A percentile compares a stretch with the other conserved stretches of the same genome.
Evolutionary conservation across 495 filamentous ascomycete species (phyloP).

Genomic region (Xylaria acuta): DNA sequence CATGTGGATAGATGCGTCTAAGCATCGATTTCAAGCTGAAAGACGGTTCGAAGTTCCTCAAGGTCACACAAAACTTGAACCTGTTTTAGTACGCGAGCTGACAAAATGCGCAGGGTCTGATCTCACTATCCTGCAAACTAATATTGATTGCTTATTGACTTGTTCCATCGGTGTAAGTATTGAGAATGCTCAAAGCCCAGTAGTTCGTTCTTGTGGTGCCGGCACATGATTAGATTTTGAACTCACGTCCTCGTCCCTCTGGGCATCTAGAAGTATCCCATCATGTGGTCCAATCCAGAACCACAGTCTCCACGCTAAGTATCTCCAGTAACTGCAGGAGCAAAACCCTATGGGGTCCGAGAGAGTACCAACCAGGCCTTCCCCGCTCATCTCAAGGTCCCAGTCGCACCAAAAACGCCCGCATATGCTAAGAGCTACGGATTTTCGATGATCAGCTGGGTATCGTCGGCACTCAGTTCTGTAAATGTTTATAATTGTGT

Average conservation of each 20-base stretch:
- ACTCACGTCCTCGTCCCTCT: neutral
- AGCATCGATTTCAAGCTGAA: neutral
- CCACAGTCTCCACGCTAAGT: neutral
- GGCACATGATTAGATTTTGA: neutral
- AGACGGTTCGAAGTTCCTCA: neutral
- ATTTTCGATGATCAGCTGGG: neutral
- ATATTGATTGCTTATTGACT: neutral
- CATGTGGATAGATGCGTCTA: neutral
- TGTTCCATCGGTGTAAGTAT: too few species aligned
- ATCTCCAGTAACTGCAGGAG: neutral
- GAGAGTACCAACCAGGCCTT: neutral
- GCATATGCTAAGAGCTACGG: neutral
- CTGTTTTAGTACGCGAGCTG: neutral
- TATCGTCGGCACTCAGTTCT: neutral
- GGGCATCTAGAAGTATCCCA: neutral
- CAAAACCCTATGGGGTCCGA: neutral
- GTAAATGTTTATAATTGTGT: neutral
- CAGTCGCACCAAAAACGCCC: neutral
- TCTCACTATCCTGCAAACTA: neutral
- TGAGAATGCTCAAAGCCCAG: neutral
- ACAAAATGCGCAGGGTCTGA: neutral
- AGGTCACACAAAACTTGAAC: neutral
- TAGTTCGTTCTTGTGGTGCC: neutral
- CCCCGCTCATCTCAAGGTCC: neutral
- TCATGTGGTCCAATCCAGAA: neutral